Base-by-base conservation (phyloP, 2,329 filamentous ascomycete genomes). In the Tolypocladium inflatum region DNA sequence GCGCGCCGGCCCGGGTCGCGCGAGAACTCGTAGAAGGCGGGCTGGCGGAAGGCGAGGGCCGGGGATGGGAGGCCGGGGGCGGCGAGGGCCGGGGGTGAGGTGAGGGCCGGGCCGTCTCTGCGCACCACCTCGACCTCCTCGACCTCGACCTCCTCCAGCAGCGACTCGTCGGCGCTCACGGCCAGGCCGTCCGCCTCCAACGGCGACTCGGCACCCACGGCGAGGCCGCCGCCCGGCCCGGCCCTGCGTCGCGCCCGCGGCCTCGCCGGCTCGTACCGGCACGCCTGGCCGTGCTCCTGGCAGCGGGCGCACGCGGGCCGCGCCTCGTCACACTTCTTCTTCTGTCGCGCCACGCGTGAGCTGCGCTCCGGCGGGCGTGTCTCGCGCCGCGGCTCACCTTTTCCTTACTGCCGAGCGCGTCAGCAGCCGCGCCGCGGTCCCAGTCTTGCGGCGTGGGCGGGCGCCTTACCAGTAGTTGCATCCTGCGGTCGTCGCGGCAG, bases 281-380 rank as follows among this genome's bases (percentile, higher is more conserved):
- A 83, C 26, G 77, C 73, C 52, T 78, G 70, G 55, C 72, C 72
- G 45, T 76, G 74, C 66, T 83, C 80, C 48, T 70, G 63, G 66
- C 80, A 83, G 45, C 80, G 78, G 26, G 75, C 71, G 63, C 80
- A 83, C 52, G 73, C 70, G 3, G 80, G 80, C 9, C 79, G 76
- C 39, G 67, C 71, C 66, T 83, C 80, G 64, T 83, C 78, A 63
- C 80, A 83, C 70, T 83, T 83, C 67, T 83, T 83, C 67, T 83
- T 83, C 80, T 83, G 60, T 61, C 37, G 10, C 35, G 35, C 35
- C 10, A 33, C 4, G 26, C 26, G 11, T 50, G 26, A 50, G 45
- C 45, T 2, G 10, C 45, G 2, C 17, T n/a, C 45, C 26, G 4
- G 45, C 2, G 9, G 11, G 1, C 11, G 26, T n/a, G 9, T 33